phyloP scores from a whole-genome alignment of 257 asterid genomes.

The Primulina tabacum region DNA sequence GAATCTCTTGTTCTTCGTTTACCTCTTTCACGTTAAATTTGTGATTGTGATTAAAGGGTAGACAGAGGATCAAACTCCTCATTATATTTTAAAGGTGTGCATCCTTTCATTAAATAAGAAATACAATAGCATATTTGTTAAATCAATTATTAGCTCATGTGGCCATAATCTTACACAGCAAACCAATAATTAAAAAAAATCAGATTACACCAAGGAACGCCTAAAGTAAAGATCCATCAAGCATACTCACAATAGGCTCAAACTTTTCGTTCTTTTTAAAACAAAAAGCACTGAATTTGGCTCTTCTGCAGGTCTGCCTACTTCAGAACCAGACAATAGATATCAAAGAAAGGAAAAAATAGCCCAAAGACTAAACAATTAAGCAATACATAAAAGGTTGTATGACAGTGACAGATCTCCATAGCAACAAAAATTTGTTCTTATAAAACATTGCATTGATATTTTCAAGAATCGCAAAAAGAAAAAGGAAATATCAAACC shows the following conservation, averaged over 20 bases:
- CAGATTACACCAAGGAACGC: too few relatives aligned
- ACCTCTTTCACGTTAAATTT: too few relatives aligned
- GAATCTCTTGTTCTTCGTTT: too few relatives aligned
- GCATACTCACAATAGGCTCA: slow-evolving; percentile 8
- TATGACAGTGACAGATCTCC: neutral
- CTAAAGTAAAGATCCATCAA: neutral
- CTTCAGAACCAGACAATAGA: slow-evolving; percentile 2
- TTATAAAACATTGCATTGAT: neutral
- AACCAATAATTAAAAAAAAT: too few relatives aligned
- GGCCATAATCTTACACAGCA: too few relatives aligned
- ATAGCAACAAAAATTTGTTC: too few relatives aligned
- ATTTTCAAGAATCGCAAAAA: slow-evolving; percentile 4
- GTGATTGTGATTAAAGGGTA: too few relatives aligned
- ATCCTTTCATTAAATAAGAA: too few relatives aligned
- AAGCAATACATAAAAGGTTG: neutral
- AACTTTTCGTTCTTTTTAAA: neutral
- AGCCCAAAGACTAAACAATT: neutral
- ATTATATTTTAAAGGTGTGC: too few relatives aligned
- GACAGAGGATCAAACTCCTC: too few relatives aligned
- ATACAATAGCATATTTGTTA: too few relatives aligned
- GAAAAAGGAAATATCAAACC: neutral
- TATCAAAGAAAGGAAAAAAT: slow-evolving; percentile 3
- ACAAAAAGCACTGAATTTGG: neutral
- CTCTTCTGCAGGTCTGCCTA: neutral
- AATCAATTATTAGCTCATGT: too few relatives aligned